Conservation (phyloP, 768 basidiomycete genomes). For the Panellus pusillus region DNA sequence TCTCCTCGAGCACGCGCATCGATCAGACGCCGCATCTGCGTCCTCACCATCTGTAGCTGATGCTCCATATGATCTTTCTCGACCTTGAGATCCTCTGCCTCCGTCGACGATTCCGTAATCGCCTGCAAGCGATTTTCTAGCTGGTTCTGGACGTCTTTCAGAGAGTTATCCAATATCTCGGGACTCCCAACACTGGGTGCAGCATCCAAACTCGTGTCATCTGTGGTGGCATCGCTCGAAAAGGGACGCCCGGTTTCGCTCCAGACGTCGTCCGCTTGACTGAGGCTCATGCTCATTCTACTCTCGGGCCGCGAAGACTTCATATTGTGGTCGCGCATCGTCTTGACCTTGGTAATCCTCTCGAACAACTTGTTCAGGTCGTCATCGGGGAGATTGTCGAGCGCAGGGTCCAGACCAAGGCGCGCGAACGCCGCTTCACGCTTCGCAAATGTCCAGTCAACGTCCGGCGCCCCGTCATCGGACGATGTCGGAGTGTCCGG, state of each 20-base stretch:
- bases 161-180: slow-evolving; percentile 55
- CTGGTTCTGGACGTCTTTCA: slow-evolving; percentile 73
- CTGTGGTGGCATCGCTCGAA: slow-evolving; percentile 76
- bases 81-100: slow-evolving; percentile 83
- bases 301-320: slow-evolving; percentile 83
- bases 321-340: slow-evolving; percentile 76
- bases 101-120: slow-evolving; percentile 48
- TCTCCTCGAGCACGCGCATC: slow-evolving; percentile 80
- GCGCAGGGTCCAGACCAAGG: slow-evolving; percentile 82
- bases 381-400: slow-evolving; percentile 92
- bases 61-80: slow-evolving; percentile 95
- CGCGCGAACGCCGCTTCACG: slow-evolving; percentile 89
- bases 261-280: slow-evolving; percentile 86
- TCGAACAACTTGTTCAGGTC: slow-evolving; percentile 93
- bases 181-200: slow-evolving; percentile 60
- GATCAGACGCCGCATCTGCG: slow-evolving; percentile 79
- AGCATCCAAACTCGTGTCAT: slow-evolving; percentile 84
- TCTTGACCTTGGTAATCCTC: slow-evolving; percentile 91
- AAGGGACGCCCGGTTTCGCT: slow-evolving; percentile 83
- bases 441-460: slow-evolving; percentile 98
- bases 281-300: slow-evolving; percentile 52
- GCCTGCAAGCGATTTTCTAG: slow-evolving; percentile 74
- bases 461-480: slow-evolving; percentile 61
- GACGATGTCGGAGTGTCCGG: slow-evolving; percentile 78
- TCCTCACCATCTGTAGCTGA: slow-evolving; percentile 76